These are phyloP conservation scores for Pulchroboletus neoregius DNA, from an alignment of 1,284 basidiomycete genomes.

Conservation along the genomic window DNA sequence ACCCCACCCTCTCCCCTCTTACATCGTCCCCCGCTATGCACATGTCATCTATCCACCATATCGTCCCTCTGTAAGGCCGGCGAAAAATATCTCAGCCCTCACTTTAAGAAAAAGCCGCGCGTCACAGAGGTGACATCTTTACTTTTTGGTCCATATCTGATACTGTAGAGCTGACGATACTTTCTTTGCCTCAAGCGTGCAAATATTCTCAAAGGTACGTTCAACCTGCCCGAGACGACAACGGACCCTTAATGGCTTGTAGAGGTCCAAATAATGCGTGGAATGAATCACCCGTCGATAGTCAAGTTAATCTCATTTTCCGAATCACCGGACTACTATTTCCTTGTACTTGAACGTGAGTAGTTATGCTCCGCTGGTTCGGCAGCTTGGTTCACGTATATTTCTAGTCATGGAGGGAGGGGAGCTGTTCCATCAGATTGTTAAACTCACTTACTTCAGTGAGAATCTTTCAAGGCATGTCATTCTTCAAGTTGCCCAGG, in stretches of 20 bases:
- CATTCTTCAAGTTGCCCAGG: slow-evolving; percentile 95
- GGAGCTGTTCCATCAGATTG: slow-evolving; percentile 99
- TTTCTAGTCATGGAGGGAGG: slow-evolving; percentile 89
- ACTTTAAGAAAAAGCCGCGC: slow-evolving; percentile 94
- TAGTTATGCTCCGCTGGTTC: slow-evolving; percentile 11
- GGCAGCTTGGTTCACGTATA: slow-evolving; percentile 11
- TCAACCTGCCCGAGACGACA: not conserved
- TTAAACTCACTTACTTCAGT: slow-evolving; percentile 98
- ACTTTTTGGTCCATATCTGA: slow-evolving; percentile 26
- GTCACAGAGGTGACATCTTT: slow-evolving; percentile 82
- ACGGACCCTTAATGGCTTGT: slow-evolving; percentile 11
- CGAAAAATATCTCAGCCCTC: slow-evolving; percentile 86
- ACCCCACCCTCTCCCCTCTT: slow-evolving; percentile 11
- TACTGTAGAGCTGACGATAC: slow-evolving; percentile 16
- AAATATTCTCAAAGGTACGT: slow-evolving; percentile 88
- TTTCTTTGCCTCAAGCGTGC: slow-evolving; percentile 65
- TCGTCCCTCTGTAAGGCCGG: slow-evolving; percentile 61
- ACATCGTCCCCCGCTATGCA: slow-evolving; percentile 17
- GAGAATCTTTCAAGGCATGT: slow-evolving; percentile 94
- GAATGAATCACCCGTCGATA: slow-evolving; percentile 84
- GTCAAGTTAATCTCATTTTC: slow-evolving; percentile 88
- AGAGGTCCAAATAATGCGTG: slow-evolving; percentile 99
- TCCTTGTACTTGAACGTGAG: slow-evolving; percentile 88
- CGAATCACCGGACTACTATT: slow-evolving; percentile 93
- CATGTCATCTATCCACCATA: slow-evolving; percentile 16